Evolutionary conservation across 176 grass and related monocot genomes (phyloP), one percentile per base, ranked within the genome.

Genomic region (Ampelocalamus luodianensis): DNA sequence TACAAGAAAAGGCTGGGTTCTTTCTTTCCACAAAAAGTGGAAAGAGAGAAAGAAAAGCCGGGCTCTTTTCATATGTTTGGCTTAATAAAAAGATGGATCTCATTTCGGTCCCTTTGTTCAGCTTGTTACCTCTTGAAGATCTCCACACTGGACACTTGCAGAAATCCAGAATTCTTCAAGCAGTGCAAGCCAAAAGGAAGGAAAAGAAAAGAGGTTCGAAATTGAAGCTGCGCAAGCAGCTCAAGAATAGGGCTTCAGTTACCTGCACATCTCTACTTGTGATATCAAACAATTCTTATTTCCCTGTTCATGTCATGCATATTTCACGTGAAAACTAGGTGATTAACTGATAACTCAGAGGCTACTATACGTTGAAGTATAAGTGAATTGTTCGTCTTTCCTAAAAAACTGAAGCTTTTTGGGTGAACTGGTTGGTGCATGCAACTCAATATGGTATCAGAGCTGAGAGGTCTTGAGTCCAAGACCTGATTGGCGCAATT

Each of bases 31-130:
- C 5, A 26, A 14, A 14, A 40, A 40, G 34, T n/a, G n/a, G 24
- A 65, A 22, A 79, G 42, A 65, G 44, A 62, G 17, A n/a, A 53
- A 74, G 32, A 59, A 68, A 77, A 56, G 72, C n/a, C 61, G 29
- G 29, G 27, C 4, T 48, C 24, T 32, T 17, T 49, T 59, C 18
- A 55, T 72, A 29, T 51, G 42, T 80, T 36, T 26, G 46, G 49
- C 17, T 45, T 34, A 20, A 65, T 43, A 29, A 13, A 81, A 63
- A 80, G 36, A 4, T 42, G 29, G 23, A 40, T 17, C 45, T 53
- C 20, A 58, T 10, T 56, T 58, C 1, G 6, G 53, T 38, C 29
- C 37, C 11, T 40, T 77, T 61, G 75, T n/a, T 61, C 37, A 26
- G 37, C 38, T 17, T 43, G 37, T 61, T 43, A 3, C 36, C 22